Evolutionary conservation across 2,329 filamentous ascomycete genomes (phyloP).

Genomic region (Phaeosphaeriaceae sp.): DNA sequence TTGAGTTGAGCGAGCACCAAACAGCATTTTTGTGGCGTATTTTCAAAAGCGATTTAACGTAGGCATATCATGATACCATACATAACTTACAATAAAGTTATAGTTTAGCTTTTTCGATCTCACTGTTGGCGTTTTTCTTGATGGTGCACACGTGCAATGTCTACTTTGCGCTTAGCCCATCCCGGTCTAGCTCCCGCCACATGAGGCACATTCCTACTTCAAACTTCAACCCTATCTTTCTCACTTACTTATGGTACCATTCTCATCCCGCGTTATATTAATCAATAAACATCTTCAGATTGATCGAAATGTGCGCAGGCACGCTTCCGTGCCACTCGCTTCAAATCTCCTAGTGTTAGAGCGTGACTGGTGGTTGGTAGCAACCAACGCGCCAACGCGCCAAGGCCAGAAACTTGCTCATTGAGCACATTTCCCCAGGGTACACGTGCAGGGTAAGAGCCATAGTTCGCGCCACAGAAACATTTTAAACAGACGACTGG

Average conservation of each 20-base stretch:
- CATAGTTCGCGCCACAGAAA: constrained; percentile 35
- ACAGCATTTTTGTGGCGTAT: constrained; percentile 7
- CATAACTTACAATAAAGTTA: background rate
- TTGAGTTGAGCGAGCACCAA: constrained; percentile 22
- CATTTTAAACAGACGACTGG: background rate
- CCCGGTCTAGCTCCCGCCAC: background rate
- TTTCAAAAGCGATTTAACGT: constrained; percentile 10
- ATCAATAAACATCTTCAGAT: too few relatives aligned
- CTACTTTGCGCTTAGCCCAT: background rate
- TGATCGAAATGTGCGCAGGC: background rate
- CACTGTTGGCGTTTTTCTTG: too few relatives aligned
- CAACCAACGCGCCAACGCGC: constrained; percentile 11
- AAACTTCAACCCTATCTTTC: background rate
- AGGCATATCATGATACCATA: background rate
- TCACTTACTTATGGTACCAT: background rate
- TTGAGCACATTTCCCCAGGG: constrained; percentile 31
- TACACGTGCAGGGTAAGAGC: constrained; percentile 23
- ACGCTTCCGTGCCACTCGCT: background rate
- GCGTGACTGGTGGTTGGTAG: background rate
- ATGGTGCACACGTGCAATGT: background rate
- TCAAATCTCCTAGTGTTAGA: background rate
- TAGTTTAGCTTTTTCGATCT: background rate
- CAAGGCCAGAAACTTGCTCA: constrained; percentile 34
- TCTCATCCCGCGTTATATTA: background rate
- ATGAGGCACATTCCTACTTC: background rate